Conservation (phyloP, 768 basidiomycete genomes). For the Mycena polygramma region DNA sequence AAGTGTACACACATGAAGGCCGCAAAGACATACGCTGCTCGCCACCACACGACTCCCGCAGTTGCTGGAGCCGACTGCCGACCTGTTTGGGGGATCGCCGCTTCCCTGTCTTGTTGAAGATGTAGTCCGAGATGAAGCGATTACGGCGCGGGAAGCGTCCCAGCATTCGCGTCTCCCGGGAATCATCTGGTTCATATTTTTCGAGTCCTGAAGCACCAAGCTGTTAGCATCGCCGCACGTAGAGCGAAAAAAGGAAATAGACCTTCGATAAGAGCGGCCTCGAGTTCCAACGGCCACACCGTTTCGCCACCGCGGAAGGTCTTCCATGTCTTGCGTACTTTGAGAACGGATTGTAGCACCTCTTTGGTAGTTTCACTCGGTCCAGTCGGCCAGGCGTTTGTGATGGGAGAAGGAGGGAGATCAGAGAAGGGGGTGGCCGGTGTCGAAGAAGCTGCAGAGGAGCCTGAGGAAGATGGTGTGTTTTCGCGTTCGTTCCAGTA, state of each 20-base stretch:
- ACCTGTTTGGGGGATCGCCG: constrained; percentile 83
- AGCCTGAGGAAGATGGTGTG: constrained; percentile 11
- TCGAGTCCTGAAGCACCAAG: constrained; percentile 53
- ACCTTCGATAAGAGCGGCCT: constrained; percentile 85
- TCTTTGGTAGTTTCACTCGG: neutral
- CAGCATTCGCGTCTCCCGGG: constrained; percentile 61
- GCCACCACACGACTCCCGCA: constrained; percentile 79
- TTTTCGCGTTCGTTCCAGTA: constrained; percentile 25
- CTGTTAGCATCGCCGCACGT: neutral
- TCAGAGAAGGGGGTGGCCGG: constrained; percentile 28
- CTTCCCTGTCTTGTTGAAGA: constrained; percentile 73
- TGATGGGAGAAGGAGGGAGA: constrained; percentile 9
- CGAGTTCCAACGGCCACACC: constrained; percentile 86
- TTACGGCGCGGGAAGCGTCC: constrained; percentile 73
- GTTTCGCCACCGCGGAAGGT: constrained; percentile 77
- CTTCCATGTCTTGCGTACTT: constrained; percentile 80
- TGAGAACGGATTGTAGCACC: constrained; percentile 69
- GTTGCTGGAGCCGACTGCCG: constrained; percentile 83
- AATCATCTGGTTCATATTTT: constrained; percentile 63
- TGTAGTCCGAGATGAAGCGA: constrained; percentile 72
- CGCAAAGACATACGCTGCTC: constrained; percentile 67
- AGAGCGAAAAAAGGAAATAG: neutral
- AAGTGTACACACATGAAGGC: neutral
- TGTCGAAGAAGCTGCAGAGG: constrained; percentile 25
- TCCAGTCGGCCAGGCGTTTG: constrained; percentile 30